A percentile compares a stretch with the other conserved stretches of the same genome.
Conservation (phyloP, 2,329 filamentous ascomycete genomes). For the Calonectria honghensis region DNA sequence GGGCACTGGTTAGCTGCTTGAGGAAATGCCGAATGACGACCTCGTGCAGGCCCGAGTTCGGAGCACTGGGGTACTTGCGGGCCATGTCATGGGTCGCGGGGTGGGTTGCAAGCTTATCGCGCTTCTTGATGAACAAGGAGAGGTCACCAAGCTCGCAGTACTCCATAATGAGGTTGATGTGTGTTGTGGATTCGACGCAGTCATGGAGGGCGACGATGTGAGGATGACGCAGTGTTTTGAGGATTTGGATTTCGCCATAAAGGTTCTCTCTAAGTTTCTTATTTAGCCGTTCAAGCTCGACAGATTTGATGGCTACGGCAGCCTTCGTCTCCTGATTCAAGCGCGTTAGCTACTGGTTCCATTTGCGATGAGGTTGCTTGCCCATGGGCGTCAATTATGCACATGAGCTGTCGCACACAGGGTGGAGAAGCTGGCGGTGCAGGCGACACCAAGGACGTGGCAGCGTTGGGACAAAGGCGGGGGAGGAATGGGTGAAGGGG, state of each 20-base stretch:
- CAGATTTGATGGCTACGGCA: constrained; percentile 96
- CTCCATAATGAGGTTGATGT: constrained; percentile 99
- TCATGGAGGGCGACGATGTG: constrained; percentile 98
- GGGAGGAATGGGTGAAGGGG: constrained; percentile 23
- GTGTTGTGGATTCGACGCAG: constrained; percentile 88
- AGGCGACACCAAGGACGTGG: constrained; percentile 36
- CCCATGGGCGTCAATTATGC: background rate
- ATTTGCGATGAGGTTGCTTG: background rate
- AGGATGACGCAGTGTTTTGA: constrained; percentile 94
- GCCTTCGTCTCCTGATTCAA: constrained; percentile 81
- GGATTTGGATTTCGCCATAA: constrained; percentile 94
- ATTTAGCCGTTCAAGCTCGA: constrained; percentile 92
- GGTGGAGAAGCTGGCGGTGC: constrained; percentile 18
- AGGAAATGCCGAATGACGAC: constrained; percentile 97
- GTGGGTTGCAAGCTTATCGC: constrained; percentile 86
- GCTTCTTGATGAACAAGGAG: constrained; percentile 96
- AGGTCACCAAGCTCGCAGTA: constrained; percentile 97
- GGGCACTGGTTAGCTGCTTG: constrained; percentile 93
- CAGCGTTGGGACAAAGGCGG: constrained; percentile 37
- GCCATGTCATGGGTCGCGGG: constrained; percentile 92
- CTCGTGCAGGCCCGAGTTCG: constrained; percentile 92
- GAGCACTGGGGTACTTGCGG: constrained; percentile 90
- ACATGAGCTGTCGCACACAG: constrained; percentile 21
- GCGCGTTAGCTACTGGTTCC: constrained; percentile 37
- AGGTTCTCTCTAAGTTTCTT: constrained; percentile 98